phyloP scores from a whole-genome alignment of 257 asterid species.

The Forsythia suspensa region DNA sequence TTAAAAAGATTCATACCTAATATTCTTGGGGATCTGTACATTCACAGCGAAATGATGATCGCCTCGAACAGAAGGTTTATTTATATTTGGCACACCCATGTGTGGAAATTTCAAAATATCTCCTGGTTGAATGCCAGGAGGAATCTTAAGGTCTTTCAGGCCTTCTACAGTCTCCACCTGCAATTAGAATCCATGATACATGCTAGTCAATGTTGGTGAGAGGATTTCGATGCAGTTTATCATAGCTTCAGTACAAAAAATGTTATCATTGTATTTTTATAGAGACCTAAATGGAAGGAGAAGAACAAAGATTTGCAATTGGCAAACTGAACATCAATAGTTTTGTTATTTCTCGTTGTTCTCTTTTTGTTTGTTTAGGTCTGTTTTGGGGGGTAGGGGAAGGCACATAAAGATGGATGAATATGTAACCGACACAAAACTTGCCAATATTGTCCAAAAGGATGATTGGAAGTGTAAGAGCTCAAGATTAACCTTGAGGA shows the following conservation, averaged over 20 bases:
- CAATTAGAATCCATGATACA: slow-evolving; percentile 17
- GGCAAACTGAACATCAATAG: slow-evolving; percentile 1
- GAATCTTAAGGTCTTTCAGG: slow-evolving; percentile 72
- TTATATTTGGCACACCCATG: slow-evolving; percentile 90
- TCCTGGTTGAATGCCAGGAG: slow-evolving; percentile 93
- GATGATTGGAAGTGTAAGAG: neutral
- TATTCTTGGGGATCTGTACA: slow-evolving; percentile 70
- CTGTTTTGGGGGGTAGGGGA: too few species aligned
- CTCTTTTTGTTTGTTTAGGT: too few species aligned
- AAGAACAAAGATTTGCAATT: neutral
- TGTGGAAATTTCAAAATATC: slow-evolving; percentile 58
- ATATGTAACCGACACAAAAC: neutral
- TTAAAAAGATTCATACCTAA: slow-evolving; percentile 52
- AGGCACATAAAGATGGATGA: too few species aligned
- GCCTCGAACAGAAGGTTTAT: slow-evolving; percentile 74
- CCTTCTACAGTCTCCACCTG: slow-evolving; percentile 94
- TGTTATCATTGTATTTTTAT: slow-evolving; percentile 9
- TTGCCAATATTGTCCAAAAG: neutral
- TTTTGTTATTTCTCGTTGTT: too few species aligned
- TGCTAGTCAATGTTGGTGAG: slow-evolving; percentile 15
- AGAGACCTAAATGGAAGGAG: slow-evolving; percentile 13
- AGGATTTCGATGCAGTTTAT: neutral
- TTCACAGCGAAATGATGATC: slow-evolving; percentile 84
- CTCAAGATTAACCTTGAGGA: neutral
- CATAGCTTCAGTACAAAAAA: slow-evolving; percentile 13